Percentiles rank a stretch among this genome's conserved stretches.
Conservation (phyloP, 306 rosid species). For the Biancaea sappan region DNA sequence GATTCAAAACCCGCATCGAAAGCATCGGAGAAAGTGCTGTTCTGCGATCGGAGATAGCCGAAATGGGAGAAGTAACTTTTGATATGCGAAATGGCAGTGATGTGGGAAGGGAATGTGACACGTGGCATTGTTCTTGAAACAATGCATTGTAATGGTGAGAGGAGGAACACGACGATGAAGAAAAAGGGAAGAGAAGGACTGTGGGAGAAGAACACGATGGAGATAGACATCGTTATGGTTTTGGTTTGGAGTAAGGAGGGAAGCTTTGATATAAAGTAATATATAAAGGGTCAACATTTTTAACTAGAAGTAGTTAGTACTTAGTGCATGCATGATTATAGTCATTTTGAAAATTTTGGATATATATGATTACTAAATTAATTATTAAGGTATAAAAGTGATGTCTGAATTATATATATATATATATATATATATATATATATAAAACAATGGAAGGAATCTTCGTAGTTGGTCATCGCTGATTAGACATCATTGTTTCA, state of each 20-base stretch:
- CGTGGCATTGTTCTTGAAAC: constrained; percentile 14
- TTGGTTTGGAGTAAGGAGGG: constrained; percentile 16
- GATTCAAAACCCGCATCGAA: constrained; percentile 43
- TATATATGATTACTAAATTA: constrained; percentile 29
- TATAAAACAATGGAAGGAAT: constrained; percentile 5
- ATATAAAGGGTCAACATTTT: constrained; percentile 33
- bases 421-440: no score
- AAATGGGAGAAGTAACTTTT: constrained; percentile 51
- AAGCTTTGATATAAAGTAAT: constrained; percentile 43
- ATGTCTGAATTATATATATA: no score
- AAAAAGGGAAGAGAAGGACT: constrained; percentile 20
- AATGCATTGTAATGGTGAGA: constrained; percentile 19
- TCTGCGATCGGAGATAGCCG: constrained; percentile 42
- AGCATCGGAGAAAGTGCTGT: constrained; percentile 27
- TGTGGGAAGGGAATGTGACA: not conserved
- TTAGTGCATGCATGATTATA: constrained; percentile 28
- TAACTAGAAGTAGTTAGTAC: constrained; percentile 21
- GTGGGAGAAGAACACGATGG: constrained; percentile 47
- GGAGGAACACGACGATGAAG: constrained; percentile 40
- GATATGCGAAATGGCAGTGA: constrained; percentile 44
- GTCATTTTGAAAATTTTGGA: not conserved
- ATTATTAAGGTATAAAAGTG: not conserved
- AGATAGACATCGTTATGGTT: constrained; percentile 1
- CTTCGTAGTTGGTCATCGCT: not conserved
- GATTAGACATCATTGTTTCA: not conserved